phyloP scores from a whole-genome alignment of 768 basidiomycete genomes.

The Chalciporus piperatus region DNA sequence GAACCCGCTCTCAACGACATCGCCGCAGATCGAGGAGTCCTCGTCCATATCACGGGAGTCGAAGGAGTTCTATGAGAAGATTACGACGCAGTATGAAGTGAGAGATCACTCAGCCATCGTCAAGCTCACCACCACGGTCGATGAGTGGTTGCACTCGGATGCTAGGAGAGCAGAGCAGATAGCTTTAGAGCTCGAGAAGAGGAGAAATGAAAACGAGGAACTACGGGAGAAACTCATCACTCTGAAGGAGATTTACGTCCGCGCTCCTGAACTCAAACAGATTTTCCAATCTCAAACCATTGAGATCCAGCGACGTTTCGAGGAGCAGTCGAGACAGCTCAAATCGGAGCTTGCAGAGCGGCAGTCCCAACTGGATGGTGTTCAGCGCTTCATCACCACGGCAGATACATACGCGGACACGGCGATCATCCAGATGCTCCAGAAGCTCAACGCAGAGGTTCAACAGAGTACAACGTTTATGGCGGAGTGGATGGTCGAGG shows the following conservation, averaged over 20 bases:
- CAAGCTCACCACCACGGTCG: constrained; percentile 5
- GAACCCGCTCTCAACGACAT: neutral
- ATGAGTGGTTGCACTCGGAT: constrained; percentile 10
- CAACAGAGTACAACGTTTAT: constrained; percentile 9
- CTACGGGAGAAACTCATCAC: neutral
- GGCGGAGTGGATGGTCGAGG: constrained; percentile 1
- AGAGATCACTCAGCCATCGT: constrained; percentile 4
- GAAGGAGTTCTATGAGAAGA: neutral
- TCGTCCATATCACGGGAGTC: neutral
- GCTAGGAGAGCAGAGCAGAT: constrained; percentile 4
- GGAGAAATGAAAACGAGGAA: constrained; percentile 9
- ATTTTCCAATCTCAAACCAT: constrained; percentile 11
- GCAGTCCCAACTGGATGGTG: constrained; percentile 1
- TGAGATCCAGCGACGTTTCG: constrained; percentile 1
- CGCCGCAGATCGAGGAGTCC: neutral
- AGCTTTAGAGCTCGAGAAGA: neutral
- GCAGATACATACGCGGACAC: constrained; percentile 9
- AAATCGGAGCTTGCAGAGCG: neutral
- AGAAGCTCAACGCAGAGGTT: constrained; percentile 14
- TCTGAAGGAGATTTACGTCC: constrained; percentile 10
- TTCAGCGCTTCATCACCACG: constrained; percentile 2
- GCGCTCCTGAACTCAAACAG: constrained; percentile 6
- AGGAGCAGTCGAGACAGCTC: neutral
- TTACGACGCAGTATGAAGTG: neutral
- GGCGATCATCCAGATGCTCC: constrained; percentile 3